phyloP scores from a whole-genome alignment of 768 basidiomycete genomes.

The Neoboletus brunneissimus region DNA sequence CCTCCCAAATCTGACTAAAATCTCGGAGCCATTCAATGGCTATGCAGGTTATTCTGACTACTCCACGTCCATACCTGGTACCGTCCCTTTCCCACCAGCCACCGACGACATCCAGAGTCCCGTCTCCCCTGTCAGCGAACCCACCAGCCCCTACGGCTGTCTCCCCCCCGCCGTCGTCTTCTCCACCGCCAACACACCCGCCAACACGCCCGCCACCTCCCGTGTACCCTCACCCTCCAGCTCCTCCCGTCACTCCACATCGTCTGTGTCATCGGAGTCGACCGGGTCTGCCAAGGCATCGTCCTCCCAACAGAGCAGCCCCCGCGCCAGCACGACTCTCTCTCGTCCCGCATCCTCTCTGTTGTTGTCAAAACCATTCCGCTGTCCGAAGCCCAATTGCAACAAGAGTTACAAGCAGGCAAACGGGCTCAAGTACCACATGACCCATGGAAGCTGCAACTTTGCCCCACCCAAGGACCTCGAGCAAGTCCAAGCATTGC shows the following conservation, averaged over 20 bases:
- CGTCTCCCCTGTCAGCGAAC: conserved; percentile 31
- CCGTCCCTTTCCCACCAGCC: conserved; percentile 37
- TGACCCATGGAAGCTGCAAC: conserved; percentile 90
- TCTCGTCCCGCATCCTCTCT: conserved; percentile 55
- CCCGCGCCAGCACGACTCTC: conserved; percentile 44
- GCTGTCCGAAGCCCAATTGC: conserved; percentile 92
- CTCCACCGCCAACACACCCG: conserved; percentile 44
- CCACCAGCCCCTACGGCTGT: conserved; percentile 41
- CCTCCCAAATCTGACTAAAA: conserved; percentile 30
- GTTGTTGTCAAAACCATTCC: conserved; percentile 82
- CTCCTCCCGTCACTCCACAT: conserved; percentile 18
- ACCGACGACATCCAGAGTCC: conserved; percentile 28
- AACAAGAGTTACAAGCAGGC: conserved; percentile 97
- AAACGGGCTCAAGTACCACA: conserved; percentile 92
- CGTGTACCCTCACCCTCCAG: conserved; percentile 36
- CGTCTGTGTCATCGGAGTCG: conserved; percentile 19
- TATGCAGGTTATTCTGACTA: conserved; percentile 70
- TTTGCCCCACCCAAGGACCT: conserved; percentile 87
- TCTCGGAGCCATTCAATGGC: conserved; percentile 60
- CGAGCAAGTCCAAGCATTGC: conserved; percentile 69
- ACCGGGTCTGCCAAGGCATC: conserved; percentile 24
- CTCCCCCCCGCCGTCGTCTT: conserved; percentile 68
- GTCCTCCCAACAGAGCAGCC: conserved; percentile 25
- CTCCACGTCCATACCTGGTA: conserved; percentile 59
- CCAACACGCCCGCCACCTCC: conserved; percentile 47